A percentile compares a stretch with the other conserved stretches of the same genome.
Conservation (phyloP, 73 alveolate species). For the Paramecium biaurelia region DNA sequence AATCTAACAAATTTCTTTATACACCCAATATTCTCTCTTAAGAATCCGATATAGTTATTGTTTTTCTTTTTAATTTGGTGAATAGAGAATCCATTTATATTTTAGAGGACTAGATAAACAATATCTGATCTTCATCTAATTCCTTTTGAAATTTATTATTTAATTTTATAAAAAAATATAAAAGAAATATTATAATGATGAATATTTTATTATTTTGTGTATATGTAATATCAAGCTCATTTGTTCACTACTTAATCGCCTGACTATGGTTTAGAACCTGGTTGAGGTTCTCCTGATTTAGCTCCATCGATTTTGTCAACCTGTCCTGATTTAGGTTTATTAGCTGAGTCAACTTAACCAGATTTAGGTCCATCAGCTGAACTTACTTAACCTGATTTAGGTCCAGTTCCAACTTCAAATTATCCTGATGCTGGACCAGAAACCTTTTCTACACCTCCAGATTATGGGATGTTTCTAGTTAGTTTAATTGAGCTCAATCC, state of each 20-base stretch:
- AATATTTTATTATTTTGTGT: not conserved
- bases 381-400: slow-evolving; percentile 25
- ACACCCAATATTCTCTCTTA: no score
- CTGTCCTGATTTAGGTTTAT: not conserved
- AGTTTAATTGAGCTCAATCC: slow-evolving; percentile 51
- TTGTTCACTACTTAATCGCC: not conserved
- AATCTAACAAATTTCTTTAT: no score
- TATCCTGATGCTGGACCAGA: slow-evolving; percentile 35
- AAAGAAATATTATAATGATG: not conserved
- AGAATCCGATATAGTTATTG: no score
- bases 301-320: not conserved
- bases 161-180: no score
- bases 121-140: not conserved
- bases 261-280: not conserved
- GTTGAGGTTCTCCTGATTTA: not conserved
- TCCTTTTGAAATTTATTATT: not conserved
- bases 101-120: not conserved
- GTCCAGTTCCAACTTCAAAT: not conserved
- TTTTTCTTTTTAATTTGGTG: not conserved
- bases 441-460: not conserved
- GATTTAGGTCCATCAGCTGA: not conserved
- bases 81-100: not conserved
- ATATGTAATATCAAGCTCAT: not conserved
- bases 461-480: not conserved
- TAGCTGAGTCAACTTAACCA: not conserved